Conservation (phyloP, 2,329 filamentous ascomycete species). For the Pseudopithomyces maydicus region DNA sequence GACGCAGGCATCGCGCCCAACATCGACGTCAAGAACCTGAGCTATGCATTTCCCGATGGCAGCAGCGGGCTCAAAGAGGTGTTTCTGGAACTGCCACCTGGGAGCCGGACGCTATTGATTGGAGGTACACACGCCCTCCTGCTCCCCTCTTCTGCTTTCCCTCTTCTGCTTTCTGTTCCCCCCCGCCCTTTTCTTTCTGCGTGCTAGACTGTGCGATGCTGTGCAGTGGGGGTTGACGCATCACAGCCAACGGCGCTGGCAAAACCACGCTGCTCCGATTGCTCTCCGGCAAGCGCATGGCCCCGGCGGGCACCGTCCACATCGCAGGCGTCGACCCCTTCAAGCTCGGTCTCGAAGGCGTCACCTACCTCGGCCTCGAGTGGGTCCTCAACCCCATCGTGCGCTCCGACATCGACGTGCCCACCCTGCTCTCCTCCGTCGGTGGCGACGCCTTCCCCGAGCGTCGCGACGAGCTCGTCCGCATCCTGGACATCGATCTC, state of each 20-base stretch:
- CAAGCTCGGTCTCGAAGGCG: slow-evolving; percentile 84
- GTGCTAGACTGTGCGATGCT: not conserved
- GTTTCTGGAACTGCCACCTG: slow-evolving; percentile 74
- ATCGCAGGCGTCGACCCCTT: slow-evolving; percentile 91
- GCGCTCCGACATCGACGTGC: slow-evolving; percentile 90
- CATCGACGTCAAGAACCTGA: slow-evolving; percentile 76
- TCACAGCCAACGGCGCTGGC: slow-evolving; percentile 84
- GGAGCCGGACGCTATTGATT: slow-evolving; percentile 87
- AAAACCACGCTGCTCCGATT: slow-evolving; percentile 97
- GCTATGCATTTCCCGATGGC: slow-evolving; percentile 87
- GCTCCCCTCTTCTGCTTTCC: not conserved
- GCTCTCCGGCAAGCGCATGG: slow-evolving; percentile 91
- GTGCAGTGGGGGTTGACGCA: not conserved
- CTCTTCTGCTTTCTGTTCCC: too few relatives aligned
- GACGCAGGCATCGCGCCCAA: slow-evolving; percentile 54
- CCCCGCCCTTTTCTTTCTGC: too few relatives aligned
- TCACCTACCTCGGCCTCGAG: slow-evolving; percentile 95
- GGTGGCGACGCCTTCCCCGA: slow-evolving; percentile 83
- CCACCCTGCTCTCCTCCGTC: slow-evolving; percentile 80
- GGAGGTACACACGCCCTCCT: slow-evolving; percentile 62
- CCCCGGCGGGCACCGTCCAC: slow-evolving; percentile 73
- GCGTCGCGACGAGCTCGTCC: slow-evolving; percentile 83
- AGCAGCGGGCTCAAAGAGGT: slow-evolving; percentile 78
- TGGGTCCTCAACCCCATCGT: slow-evolving; percentile 99
- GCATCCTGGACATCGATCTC: slow-evolving; percentile 89